Evolutionary conservation across 768 basidiomycete genomes (phyloP).

Genomic region (Phylloporus sp.): DNA sequence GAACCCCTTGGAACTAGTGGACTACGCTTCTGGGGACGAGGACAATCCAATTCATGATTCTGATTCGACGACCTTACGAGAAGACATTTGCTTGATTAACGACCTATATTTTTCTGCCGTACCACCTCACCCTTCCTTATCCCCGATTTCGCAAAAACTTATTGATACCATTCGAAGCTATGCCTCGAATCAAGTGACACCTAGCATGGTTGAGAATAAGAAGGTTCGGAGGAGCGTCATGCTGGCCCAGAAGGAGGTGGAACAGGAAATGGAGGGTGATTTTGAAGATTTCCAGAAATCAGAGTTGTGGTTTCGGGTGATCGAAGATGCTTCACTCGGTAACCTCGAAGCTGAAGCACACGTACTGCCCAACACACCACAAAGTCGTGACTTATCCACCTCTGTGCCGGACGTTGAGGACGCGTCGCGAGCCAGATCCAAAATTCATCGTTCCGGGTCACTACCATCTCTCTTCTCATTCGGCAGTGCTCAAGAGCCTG

Average conservation of each 20-base stretch:
- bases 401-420: background rate
- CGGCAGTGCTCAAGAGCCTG: constrained; percentile 10
- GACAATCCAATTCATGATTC: constrained; percentile 59
- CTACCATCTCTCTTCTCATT: constrained; percentile 29
- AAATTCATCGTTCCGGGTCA: constrained; percentile 35
- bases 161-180: constrained; percentile 68
- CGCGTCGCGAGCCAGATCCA: constrained; percentile 7
- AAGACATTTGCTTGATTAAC: constrained; percentile 88
- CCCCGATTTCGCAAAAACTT: constrained; percentile 66
- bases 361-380: constrained; percentile 1
- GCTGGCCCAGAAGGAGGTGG: constrained; percentile 79
- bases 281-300: constrained; percentile 86
- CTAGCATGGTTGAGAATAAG: constrained; percentile 39
- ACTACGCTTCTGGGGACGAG: constrained; percentile 56
- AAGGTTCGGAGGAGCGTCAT: constrained; percentile 77
- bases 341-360: constrained; percentile 7
- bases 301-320: constrained; percentile 89
- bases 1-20: constrained; percentile 84
- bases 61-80: constrained; percentile 61
- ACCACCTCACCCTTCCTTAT: constrained; percentile 54
- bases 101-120: constrained; percentile 77
- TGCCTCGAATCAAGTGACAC: constrained; percentile 45
- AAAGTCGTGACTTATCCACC: constrained; percentile 11
- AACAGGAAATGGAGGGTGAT: constrained; percentile 87
- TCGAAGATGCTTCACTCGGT: constrained; percentile 57